These are phyloP conservation scores for Suillus fuscotomentosus DNA, from an alignment of 768 basidiomycete species.

Conservation along the genomic window DNA sequence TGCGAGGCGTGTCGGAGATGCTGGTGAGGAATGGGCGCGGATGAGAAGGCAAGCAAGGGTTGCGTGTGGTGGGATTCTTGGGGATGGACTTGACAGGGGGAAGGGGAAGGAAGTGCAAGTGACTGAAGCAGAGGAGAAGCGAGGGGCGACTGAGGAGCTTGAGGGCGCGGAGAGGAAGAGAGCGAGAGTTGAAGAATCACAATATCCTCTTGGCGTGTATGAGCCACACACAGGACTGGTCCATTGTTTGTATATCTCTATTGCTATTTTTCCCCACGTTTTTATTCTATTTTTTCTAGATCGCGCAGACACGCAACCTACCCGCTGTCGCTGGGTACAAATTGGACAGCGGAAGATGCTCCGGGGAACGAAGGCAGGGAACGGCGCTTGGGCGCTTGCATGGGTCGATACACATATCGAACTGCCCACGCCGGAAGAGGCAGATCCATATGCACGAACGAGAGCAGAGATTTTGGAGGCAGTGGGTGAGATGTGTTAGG, in stretches of 20 bases:
- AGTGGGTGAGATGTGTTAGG: not conserved
- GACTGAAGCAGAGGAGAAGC: constrained; percentile 29
- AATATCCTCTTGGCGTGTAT: constrained; percentile 66
- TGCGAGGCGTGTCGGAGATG: constrained; percentile 61
- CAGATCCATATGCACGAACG: constrained; percentile 20
- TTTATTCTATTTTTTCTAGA: constrained; percentile 41
- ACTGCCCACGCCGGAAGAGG: constrained; percentile 20
- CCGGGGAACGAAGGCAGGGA: constrained; percentile 74
- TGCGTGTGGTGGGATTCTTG: constrained; percentile 47
- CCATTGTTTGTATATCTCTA: constrained; percentile 53
- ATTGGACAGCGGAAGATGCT: constrained; percentile 52
- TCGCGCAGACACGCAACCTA: constrained; percentile 77
- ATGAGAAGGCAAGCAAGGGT: constrained; percentile 55
- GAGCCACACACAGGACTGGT: constrained; percentile 80
- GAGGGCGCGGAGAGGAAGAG: constrained; percentile 25
- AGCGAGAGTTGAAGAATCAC: constrained; percentile 28
- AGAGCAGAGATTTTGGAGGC: constrained; percentile 14
- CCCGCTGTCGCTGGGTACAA: constrained; percentile 56
- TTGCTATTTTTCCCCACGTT: not conserved
- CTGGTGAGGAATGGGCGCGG: constrained; percentile 62
- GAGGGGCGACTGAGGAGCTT: constrained; percentile 17
- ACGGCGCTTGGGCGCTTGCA: constrained; percentile 78
- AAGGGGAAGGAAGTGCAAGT: constrained; percentile 34
- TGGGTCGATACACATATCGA: constrained; percentile 65
- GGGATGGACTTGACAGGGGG: constrained; percentile 24